phyloP scores from a whole-genome alignment of 495 filamentous ascomycete species.

The Cercophora newfieldiana region DNA sequence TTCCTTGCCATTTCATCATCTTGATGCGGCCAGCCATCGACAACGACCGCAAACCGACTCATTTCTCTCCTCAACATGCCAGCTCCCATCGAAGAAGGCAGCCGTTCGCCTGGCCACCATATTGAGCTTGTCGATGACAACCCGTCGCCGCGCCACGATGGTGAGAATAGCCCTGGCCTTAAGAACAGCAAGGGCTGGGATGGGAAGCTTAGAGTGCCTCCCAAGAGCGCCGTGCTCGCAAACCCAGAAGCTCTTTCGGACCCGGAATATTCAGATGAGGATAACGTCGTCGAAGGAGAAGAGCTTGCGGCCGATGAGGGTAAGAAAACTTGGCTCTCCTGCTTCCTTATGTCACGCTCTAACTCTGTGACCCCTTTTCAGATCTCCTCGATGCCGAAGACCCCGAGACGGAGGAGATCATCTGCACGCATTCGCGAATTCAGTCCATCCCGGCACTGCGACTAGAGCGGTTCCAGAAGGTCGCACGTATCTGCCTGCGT shows the following conservation, averaged over 20 bases:
- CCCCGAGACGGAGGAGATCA: constrained; percentile 71
- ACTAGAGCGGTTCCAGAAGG: constrained; percentile 77
- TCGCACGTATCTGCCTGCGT: constrained; percentile 83
- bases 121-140: constrained; percentile 46
- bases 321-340: constrained; percentile 31
- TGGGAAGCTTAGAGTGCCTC: constrained; percentile 73
- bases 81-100: constrained; percentile 35
- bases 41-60: neutral
- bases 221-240: constrained; percentile 60
- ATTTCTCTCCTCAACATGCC: constrained; percentile 32
- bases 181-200: constrained; percentile 84
- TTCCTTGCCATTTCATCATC: neutral
- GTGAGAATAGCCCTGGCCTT: constrained; percentile 43
- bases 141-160: constrained; percentile 41
- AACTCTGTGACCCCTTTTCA: constrained; percentile 18
- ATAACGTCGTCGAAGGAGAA: constrained; percentile 73
- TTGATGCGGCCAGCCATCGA: neutral
- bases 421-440: constrained; percentile 83
- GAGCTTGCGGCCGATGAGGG: constrained; percentile 82
- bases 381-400: constrained; percentile 57
- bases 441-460: constrained; percentile 72
- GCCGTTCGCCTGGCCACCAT: constrained; percentile 37
- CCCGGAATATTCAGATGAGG: constrained; percentile 78
- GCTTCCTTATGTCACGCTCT: constrained; percentile 1
- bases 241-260: constrained; percentile 81